Evolutionary conservation across 2,329 filamentous ascomycete genomes (phyloP).

Genomic region (Tricladium varicosporioides): DNA sequence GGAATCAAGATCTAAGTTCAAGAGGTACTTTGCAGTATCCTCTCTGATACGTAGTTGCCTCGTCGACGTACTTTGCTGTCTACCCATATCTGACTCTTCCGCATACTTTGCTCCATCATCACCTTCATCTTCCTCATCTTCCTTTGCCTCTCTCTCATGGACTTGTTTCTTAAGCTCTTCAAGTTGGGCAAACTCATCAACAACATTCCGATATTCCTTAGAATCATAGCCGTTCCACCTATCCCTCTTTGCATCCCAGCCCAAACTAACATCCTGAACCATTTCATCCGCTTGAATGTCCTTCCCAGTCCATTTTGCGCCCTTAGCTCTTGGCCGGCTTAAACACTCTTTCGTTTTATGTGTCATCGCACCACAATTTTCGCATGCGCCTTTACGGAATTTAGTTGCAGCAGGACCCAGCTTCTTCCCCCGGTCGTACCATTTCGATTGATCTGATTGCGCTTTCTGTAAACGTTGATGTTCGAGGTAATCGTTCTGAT

Average conservation of each 20-base stretch:
- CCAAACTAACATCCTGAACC: constrained; percentile 79
- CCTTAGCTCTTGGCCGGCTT: constrained; percentile 80
- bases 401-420: constrained; percentile 87
- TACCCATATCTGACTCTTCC: constrained; percentile 94
- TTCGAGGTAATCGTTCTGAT: constrained; percentile 85
- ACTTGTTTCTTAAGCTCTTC: constrained; percentile 67
- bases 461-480: constrained; percentile 82
- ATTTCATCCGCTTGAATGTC: constrained; percentile 93
- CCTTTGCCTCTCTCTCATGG: constrained; percentile 45
- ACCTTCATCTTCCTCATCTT: constrained; percentile 49
- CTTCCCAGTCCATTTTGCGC: constrained; percentile 87
- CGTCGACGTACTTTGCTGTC: constrained; percentile 86
- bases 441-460: constrained; percentile 67
- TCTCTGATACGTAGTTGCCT: constrained; percentile 89
- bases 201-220: constrained; percentile 79
- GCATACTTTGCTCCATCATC: constrained; percentile 75
- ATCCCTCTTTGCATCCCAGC: constrained; percentile 97
- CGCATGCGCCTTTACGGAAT: constrained; percentile 95
- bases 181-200: constrained; percentile 84
- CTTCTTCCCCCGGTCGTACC: constrained; percentile 90
- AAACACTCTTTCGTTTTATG: constrained; percentile 95
- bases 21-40: constrained; percentile 93
- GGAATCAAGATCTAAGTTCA: constrained; percentile 93
- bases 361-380: constrained; percentile 96
- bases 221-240: constrained; percentile 98